These are phyloP conservation scores for Pulveroboletus sp. DNA, from an alignment of 768 basidiomycete species.

Conservation along the genomic window DNA sequence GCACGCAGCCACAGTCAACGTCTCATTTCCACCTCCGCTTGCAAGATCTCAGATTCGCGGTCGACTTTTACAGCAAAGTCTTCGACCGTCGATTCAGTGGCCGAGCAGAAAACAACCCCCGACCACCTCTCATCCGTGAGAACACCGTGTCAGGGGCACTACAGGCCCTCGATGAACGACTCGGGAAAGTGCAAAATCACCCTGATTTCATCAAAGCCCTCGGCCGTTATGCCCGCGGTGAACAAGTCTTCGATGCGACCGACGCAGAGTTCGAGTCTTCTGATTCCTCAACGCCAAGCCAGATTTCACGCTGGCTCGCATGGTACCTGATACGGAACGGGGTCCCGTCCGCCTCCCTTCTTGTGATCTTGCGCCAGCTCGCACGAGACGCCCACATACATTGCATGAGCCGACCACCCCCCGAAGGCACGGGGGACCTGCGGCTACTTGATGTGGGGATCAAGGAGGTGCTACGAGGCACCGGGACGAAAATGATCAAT, in stretches of 20 bases:
- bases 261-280: slow-evolving; percentile 7
- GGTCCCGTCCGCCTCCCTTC: slow-evolving; percentile 66
- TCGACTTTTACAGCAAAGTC: slow-evolving; percentile 73
- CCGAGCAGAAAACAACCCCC: slow-evolving; percentile 56
- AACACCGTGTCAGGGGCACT: slow-evolving; percentile 64
- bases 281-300: slow-evolving; percentile 4
- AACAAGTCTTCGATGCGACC: slow-evolving; percentile 32
- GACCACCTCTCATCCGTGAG: slow-evolving; percentile 68
- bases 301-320: slow-evolving; percentile 43
- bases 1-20: slow-evolving; percentile 53
- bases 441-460: slow-evolving; percentile 53
- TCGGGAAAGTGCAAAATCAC: slow-evolving; percentile 40
- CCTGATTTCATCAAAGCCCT: slow-evolving; percentile 34
- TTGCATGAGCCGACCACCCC: slow-evolving; percentile 45
- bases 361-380: slow-evolving; percentile 56
- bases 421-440: slow-evolving; percentile 46
- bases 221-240: slow-evolving; percentile 54
- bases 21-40: slow-evolving; percentile 63
- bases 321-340: slow-evolving; percentile 72
- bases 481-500: slow-evolving; percentile 77
- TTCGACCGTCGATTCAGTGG: slow-evolving; percentile 76
- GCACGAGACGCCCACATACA: slow-evolving; percentile 61
- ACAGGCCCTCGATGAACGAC: slow-evolving; percentile 55
- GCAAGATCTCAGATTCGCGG: slow-evolving; percentile 70
- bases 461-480: slow-evolving; percentile 79